Evolutionary conservation across 139 green algal genomes (phyloP).

Genomic region (Auxenochlorella pyrenoidosa): DNA sequence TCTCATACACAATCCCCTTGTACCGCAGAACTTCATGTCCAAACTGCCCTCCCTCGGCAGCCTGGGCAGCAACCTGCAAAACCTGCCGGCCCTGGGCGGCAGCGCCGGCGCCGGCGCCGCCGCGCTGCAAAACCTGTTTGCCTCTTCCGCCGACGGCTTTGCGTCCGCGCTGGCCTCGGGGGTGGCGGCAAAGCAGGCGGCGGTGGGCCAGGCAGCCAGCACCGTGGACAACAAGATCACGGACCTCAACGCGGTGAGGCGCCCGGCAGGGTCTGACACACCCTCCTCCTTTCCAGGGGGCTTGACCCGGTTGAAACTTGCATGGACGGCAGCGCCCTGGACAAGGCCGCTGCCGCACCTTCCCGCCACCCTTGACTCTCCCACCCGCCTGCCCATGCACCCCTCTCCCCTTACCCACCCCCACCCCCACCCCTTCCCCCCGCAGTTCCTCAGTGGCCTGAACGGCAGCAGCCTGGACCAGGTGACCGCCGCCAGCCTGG

Average conservation of each 20-base stretch:
- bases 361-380: background rate
- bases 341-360: too few relatives aligned
- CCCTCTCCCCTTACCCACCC: background rate
- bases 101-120: background rate
- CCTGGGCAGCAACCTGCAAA: conserved; percentile 8
- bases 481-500: background rate
- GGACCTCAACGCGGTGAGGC: background rate
- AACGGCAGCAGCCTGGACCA: background rate
- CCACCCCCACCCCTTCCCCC: background rate
- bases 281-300: too few relatives aligned
- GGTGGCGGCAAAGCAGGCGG: background rate
- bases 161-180: background rate
- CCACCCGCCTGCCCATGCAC: background rate
- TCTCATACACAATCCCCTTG: too few relatives aligned
- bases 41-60: background rate
- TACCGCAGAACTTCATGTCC: background rate
- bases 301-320: too few relatives aligned
- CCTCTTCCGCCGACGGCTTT: background rate
- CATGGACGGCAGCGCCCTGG: too few relatives aligned
- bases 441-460: conserved; percentile 1
- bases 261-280: too few relatives aligned
- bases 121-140: background rate
- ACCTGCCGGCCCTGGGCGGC: background rate
- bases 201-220: background rate
- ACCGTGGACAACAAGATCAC: background rate